Evolutionary conservation across 1,139 yeast genomes (phyloP).

Genomic region (Pichia inconspicua): DNA sequence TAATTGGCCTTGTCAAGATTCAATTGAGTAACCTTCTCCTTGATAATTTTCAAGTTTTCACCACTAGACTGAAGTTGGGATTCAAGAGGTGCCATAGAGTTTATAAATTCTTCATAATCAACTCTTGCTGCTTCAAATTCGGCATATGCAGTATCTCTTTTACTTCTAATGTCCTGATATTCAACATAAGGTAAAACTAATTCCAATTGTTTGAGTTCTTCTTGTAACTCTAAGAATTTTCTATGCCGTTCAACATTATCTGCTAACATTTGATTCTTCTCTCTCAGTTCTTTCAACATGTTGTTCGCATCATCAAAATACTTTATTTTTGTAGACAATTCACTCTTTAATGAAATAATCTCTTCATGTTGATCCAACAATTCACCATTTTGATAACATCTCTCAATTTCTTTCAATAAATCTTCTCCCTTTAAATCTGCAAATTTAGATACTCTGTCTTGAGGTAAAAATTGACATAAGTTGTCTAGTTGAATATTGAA

Average conservation of each 20-base stretch:
- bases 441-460: constrained; percentile 90
- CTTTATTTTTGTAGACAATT: constrained; percentile 27
- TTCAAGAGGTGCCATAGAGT: constrained; percentile 34
- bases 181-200: constrained; percentile 56
- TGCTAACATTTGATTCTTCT: constrained; percentile 27
- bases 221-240: constrained; percentile 31
- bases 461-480: constrained; percentile 90
- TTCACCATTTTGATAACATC: constrained; percentile 65
- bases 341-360: constrained; percentile 46
- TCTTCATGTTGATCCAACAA: constrained; percentile 50
- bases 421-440: constrained; percentile 75
- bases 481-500: constrained; percentile 83
- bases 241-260: constrained; percentile 24
- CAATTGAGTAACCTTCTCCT: constrained; percentile 6
- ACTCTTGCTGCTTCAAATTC: constrained; percentile 30
- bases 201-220: constrained; percentile 41
- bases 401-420: constrained; percentile 66
- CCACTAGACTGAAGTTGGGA: constrained; percentile 13
- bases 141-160: constrained; percentile 34
- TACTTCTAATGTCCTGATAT: constrained; percentile 41
- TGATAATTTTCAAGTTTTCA: constrained; percentile 13
- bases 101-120: constrained; percentile 20
- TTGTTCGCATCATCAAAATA: constrained; percentile 30
- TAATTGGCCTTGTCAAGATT: constrained; percentile 13
- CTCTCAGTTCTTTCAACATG: constrained; percentile 29